Base-by-base conservation (phyloP, 2,329 filamentous ascomycete genomes). In the Aspergillus chevalieri region DNA sequence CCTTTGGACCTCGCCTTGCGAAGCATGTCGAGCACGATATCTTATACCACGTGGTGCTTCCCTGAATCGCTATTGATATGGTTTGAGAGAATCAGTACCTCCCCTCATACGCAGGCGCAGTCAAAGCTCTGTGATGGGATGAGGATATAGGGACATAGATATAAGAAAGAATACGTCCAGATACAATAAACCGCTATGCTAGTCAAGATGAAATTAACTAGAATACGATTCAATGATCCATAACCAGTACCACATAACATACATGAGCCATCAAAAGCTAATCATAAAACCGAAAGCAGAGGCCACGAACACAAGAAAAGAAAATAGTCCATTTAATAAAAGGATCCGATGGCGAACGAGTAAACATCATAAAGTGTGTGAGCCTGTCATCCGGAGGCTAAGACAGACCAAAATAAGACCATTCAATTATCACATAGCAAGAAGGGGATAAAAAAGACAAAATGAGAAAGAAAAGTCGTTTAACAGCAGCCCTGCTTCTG, bases 401-500 rank as follows among this genome's bases (percentile, higher is more conserved):
- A 64, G 63, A 64, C 57, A 65, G 61, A 66, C 62, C 62, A 57
- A 49, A 61, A 61, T 61, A 62, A 63, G 59, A 59, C 61, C 61
- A 63, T 66, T 66, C 61, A 61, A 67, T 62, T 65, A 65, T 68
- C 64, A 62, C 59, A 64, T 69, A 60, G 62, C 61, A 67, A 64
- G 38, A 41, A 41, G 17, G 38, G 38, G 17, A 38, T n/a, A 10
- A 38, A 22, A 19, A 41, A 39, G 36, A 39, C 8, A 15, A 39
- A 15, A 6, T 10, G 17, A 19, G 38, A 12, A 41, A 15, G 26
- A 30, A 12, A 12, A 30, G 26, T 30, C 26, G 38, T 41, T 46
- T 46, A 73, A 61, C 70, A 73, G 64, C 70, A 73, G 58, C 69
- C 69, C 56, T 64, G 61, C 80, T 94, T 92, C 64, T 82, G 79